phyloP scores from a whole-genome alignment of 495 filamentous ascomycete genomes.

The Diplogelasinospora grovesii region DNA sequence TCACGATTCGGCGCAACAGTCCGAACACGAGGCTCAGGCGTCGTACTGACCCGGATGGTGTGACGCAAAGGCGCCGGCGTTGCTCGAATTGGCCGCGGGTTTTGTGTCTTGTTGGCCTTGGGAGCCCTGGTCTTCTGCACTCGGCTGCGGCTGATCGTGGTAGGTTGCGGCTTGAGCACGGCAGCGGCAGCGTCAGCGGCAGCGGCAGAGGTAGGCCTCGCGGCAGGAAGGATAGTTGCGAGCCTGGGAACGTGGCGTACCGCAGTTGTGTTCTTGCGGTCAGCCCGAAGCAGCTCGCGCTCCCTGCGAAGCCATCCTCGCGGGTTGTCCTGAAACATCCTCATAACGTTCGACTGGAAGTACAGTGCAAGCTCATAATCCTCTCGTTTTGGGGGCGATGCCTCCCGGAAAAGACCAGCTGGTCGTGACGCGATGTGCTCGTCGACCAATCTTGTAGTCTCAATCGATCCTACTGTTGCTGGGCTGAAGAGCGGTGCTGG shows the following conservation, averaged over 20 bases:
- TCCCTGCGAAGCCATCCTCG: constrained; percentile 57
- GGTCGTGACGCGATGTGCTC: constrained; percentile 62
- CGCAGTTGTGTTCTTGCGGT: constrained; percentile 31
- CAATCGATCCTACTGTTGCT: constrained; percentile 31
- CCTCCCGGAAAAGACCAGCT: constrained; percentile 44
- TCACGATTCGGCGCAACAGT: constrained; percentile 56
- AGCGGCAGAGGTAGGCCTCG: constrained; percentile 27
- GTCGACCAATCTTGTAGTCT: constrained; percentile 43
- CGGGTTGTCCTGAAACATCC: constrained; percentile 53
- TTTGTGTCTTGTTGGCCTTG: constrained; percentile 15
- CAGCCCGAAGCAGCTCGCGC: constrained; percentile 49
- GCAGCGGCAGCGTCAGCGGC: too few relatives aligned
- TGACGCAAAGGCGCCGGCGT: constrained; percentile 15
- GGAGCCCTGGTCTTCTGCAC: constrained; percentile 29
- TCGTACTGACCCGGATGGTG: constrained; percentile 37
- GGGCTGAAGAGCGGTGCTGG: constrained; percentile 53
- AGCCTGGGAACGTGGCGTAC: constrained; percentile 23
- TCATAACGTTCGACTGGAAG: constrained; percentile 58
- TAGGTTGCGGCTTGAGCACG: constrained; percentile 40
- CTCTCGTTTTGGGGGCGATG: constrained; percentile 57
- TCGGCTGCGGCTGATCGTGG: constrained; percentile 37
- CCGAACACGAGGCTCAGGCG: constrained; percentile 38
- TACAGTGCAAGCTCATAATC: constrained; percentile 64
- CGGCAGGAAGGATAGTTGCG: constrained; percentile 38
- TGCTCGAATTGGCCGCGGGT: constrained; percentile 26